Percentiles rank a stretch among this genome's conserved stretches.
phyloP scores from a whole-genome alignment of 2,329 filamentous ascomycete genomes.

The Neurospora crassa region DNA sequence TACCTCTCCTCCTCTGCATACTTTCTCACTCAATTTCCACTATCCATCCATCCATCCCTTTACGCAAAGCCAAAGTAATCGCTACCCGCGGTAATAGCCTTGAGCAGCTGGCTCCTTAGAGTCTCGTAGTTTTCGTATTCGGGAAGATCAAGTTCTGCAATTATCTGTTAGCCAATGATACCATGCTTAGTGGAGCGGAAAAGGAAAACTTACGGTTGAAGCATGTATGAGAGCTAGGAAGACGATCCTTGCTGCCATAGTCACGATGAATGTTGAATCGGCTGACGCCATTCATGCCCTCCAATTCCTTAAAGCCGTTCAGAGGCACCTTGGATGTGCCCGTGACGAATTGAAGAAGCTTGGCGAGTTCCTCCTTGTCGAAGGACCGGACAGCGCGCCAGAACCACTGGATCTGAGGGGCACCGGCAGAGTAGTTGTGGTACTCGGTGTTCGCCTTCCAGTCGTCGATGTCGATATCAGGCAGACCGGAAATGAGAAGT shows the following conservation, averaged over 20 bases:
- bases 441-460: constrained; percentile 99
- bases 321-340: constrained; percentile 97
- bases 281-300: constrained; percentile 98
- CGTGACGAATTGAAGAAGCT: constrained; percentile 94
- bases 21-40: background rate
- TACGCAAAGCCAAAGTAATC: constrained; percentile 97
- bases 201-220: constrained; percentile 78
- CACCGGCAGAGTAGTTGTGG: constrained; percentile 91
- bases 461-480: constrained; percentile 95
- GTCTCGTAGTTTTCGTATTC: constrained; percentile 96
- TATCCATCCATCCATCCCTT: constrained; percentile 12
- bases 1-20: background rate
- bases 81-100: constrained; percentile 94
- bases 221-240: constrained; percentile 95
- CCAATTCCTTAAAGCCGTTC: constrained; percentile 97
- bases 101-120: constrained; percentile 79
- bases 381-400: constrained; percentile 96
- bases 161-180: constrained; percentile 21
- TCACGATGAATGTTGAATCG: constrained; percentile 98
- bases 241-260: constrained; percentile 89
- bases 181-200: background rate
- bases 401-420: constrained; percentile 98
- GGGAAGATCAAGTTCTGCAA: constrained; percentile 86
- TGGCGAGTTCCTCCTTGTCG: constrained; percentile 97
- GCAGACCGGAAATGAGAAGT: constrained; percentile 88